phyloP scores from a whole-genome alignment of 768 basidiomycete species.

The Amanita jacksonii region DNA sequence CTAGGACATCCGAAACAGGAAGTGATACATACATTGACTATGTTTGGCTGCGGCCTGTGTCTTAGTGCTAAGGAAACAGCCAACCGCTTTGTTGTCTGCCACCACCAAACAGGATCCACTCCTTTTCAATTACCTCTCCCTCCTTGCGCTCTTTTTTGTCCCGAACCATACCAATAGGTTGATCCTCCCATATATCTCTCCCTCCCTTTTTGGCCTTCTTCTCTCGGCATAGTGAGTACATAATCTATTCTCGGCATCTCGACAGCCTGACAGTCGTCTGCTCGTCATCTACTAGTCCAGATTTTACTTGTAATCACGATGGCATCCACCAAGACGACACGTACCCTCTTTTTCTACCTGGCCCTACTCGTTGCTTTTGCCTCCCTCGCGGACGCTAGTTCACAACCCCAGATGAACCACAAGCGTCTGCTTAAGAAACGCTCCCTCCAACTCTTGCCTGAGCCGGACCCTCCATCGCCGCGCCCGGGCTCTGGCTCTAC shows the following conservation, averaged over 20 bases:
- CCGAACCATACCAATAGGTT: not conserved
- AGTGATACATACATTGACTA: not conserved
- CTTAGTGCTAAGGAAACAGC: not conserved
- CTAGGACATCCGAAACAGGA: no score
- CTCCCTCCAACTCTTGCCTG: conserved; percentile 18
- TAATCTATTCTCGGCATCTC: not conserved
- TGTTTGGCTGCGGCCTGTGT: not conserved
- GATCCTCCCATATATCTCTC: conserved; percentile 11
- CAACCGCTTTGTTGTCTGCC: not conserved
- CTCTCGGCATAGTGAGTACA: not conserved
- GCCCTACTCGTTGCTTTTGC: conserved; percentile 43
- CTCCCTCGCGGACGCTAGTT: conserved; percentile 36
- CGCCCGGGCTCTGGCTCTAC: no score
- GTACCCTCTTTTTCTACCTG: conserved; percentile 54
- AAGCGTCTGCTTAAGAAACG: conserved; percentile 69
- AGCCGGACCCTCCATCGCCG: not conserved
- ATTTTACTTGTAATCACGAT: conserved; percentile 22
- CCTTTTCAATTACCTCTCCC: conserved; percentile 47
- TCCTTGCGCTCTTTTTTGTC: conserved; percentile 42
- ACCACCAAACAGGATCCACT: conserved; percentile 23
- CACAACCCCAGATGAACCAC: conserved; percentile 39
- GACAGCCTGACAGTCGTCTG: not conserved
- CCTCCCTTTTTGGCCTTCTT: not conserved
- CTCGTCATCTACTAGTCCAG: not conserved
- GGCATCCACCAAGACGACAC: conserved; percentile 35